These are phyloP conservation scores for Passalora sequoiae DNA, from an alignment of 2,329 filamentous ascomycete species.

Conservation along the genomic window DNA sequence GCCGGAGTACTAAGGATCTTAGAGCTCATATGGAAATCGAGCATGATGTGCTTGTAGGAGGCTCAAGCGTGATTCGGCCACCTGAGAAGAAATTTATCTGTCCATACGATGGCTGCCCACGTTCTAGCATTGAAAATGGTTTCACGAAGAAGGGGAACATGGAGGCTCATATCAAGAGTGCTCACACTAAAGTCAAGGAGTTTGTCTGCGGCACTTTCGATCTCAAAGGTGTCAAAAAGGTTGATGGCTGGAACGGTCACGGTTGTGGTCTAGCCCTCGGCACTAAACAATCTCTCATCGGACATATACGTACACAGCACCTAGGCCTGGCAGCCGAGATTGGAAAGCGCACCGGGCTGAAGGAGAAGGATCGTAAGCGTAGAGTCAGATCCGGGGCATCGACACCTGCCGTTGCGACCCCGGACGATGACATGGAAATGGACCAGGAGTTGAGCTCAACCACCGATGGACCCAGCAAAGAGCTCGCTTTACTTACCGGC, in stretches of 20 bases:
- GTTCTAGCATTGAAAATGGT: constrained; percentile 62
- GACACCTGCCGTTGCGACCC: constrained; percentile 5
- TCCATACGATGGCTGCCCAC: constrained; percentile 49
- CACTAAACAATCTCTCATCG: constrained; percentile 72
- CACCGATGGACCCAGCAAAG: constrained; percentile 5
- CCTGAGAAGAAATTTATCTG: constrained; percentile 20
- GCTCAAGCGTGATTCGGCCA: constrained; percentile 1
- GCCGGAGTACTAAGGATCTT: constrained; percentile 61
- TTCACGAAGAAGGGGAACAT: constrained; percentile 85
- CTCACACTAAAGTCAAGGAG: constrained; percentile 66
- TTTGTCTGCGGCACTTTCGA: constrained; percentile 74
- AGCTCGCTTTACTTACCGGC: constrained; percentile 48
- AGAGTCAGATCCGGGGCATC: constrained; percentile 8
- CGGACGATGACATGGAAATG: constrained; percentile 10
- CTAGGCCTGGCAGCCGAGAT: constrained; percentile 49
- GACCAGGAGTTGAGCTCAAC: constrained; percentile 12
- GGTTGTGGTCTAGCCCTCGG: constrained; percentile 70
- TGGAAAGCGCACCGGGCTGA: constrained; percentile 9
- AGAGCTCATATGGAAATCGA: constrained; percentile 72
- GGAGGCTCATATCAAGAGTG: constrained; percentile 69
- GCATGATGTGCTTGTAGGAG: constrained; percentile 43
- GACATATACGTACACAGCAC: constrained; percentile 80
- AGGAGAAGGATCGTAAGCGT: constrained; percentile 4
- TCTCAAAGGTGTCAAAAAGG: constrained; percentile 51
- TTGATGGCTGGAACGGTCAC: constrained; percentile 59